phyloP scores from a whole-genome alignment of 1,284 basidiomycete genomes.

The Ganoderma multipileum region DNA sequence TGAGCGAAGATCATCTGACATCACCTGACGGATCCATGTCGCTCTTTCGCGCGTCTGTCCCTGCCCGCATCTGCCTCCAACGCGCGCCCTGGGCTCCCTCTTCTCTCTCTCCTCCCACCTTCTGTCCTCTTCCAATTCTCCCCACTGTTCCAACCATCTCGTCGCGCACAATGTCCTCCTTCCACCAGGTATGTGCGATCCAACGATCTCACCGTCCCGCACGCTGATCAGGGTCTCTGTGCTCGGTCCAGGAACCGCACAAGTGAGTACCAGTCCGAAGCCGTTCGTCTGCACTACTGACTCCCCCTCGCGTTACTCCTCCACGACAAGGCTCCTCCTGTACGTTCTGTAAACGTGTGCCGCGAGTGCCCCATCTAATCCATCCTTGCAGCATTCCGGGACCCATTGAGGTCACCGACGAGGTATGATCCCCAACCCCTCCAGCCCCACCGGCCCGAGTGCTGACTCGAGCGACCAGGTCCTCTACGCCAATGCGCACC shows the following conservation, averaged over 20 bases:
- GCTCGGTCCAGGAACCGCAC: slow-evolving; percentile 57
- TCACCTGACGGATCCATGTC: neutral
- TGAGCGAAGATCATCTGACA: neutral
- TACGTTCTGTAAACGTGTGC: slow-evolving; percentile 43
- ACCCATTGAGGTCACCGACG: slow-evolving; percentile 84
- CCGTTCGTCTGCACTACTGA: slow-evolving; percentile 17
- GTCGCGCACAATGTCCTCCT: slow-evolving; percentile 38
- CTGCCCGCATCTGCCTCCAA: slow-evolving; percentile 7
- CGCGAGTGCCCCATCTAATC: neutral
- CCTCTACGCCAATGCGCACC: slow-evolving; percentile 85
- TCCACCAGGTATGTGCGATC: slow-evolving; percentile 39
- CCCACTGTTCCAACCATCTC: slow-evolving; percentile 9
- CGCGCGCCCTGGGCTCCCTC: slow-evolving; percentile 17
- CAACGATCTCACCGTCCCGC: neutral
- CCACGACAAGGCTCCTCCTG: slow-evolving; percentile 63
- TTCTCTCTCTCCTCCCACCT: slow-evolving; percentile 19
- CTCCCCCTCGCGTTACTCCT: slow-evolving; percentile 14
- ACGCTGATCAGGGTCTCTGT: slow-evolving; percentile 9
- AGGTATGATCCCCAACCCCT: slow-evolving; percentile 49
- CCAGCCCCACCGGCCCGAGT: neutral
- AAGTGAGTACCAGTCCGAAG: slow-evolving; percentile 56
- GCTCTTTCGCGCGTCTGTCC: slow-evolving; percentile 1
- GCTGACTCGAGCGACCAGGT: slow-evolving; percentile 45
- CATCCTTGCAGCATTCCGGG: slow-evolving; percentile 69
- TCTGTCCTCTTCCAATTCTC: slow-evolving; percentile 17